Percentiles rank a stretch among this genome's conserved stretches.
Conservation (phyloP, 257 asterid species). For the Nicotiana noctiflora region DNA sequence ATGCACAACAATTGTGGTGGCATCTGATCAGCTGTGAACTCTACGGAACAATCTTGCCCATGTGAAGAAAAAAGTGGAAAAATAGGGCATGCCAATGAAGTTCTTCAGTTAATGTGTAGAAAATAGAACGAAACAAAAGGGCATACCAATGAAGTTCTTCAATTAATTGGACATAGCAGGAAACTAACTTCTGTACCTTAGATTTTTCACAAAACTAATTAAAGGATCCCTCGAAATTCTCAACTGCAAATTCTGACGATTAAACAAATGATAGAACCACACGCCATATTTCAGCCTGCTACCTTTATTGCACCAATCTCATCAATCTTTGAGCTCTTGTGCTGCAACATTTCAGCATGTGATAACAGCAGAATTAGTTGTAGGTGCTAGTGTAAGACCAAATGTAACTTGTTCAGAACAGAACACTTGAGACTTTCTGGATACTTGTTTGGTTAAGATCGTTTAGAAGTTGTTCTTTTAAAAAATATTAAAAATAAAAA, state of each 20-base stretch:
- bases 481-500: too few relatives aligned
- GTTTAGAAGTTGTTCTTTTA: neutral
- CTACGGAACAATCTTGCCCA: neutral
- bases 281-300: conserved; percentile 62
- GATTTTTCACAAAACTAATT: conserved; percentile 43
- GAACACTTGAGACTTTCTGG: neutral
- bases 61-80: conserved; percentile 18
- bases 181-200: conserved; percentile 49
- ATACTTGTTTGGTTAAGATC: neutral
- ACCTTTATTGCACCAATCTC: conserved; percentile 85
- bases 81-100: conserved; percentile 15
- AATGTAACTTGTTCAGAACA: neutral
- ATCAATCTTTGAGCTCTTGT: conserved; percentile 86
- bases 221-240: conserved; percentile 49
- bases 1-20: neutral
- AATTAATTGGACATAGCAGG: conserved; percentile 22
- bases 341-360: conserved; percentile 55
- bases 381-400: neutral
- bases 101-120: conserved; percentile 17
- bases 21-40: neutral
- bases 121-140: neutral
- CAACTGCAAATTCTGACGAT: conserved; percentile 57
- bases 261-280: conserved; percentile 38
- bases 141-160: conserved; percentile 17
- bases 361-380: conserved; percentile 21